Conservation (phyloP, 352 stramenopile genomes). For the Phytophthora vignae region DNA sequence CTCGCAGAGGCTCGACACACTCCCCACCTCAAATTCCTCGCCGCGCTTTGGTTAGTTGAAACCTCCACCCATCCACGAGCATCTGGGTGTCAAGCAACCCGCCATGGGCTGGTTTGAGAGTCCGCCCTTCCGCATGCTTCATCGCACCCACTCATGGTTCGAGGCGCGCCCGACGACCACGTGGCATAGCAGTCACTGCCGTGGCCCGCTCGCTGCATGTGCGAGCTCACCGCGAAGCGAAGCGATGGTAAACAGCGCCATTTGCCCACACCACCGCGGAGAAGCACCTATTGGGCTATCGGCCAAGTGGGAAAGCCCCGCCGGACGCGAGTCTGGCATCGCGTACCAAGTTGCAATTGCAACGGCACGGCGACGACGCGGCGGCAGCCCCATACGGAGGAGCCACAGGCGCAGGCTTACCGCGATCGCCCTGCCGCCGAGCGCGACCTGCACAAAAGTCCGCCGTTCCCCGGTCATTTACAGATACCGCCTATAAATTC, state of each 20-base stretch:
- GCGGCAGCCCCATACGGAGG: background rate
- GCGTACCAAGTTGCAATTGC: background rate
- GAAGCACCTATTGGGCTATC: background rate
- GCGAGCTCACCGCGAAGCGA: background rate
- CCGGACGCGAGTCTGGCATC: too few relatives aligned
- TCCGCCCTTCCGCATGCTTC: background rate
- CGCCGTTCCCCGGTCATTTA: background rate
- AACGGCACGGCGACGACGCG: background rate
- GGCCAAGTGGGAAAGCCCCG: background rate
- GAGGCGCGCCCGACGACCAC: background rate
- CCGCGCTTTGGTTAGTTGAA: background rate
- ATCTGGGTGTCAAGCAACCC: slow-evolving; percentile 21
- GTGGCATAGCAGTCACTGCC: background rate
- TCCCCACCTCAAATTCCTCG: background rate
- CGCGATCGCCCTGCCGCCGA: background rate
- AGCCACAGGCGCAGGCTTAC: background rate
- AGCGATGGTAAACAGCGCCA: background rate
- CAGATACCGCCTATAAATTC: too few relatives aligned
- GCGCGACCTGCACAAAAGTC: slow-evolving; percentile 7
- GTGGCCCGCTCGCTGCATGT: background rate
- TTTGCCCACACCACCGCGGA: background rate
- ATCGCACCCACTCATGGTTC: slow-evolving; percentile 8
- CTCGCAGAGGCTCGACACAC: slow-evolving; percentile 17
- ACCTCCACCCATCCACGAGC: background rate
- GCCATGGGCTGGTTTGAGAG: background rate